Evolutionary conservation across 73 alveolate genomes (phyloP), one percentile per base, ranked within the genome.

Genomic region (Paramecium sonneborni): DNA sequence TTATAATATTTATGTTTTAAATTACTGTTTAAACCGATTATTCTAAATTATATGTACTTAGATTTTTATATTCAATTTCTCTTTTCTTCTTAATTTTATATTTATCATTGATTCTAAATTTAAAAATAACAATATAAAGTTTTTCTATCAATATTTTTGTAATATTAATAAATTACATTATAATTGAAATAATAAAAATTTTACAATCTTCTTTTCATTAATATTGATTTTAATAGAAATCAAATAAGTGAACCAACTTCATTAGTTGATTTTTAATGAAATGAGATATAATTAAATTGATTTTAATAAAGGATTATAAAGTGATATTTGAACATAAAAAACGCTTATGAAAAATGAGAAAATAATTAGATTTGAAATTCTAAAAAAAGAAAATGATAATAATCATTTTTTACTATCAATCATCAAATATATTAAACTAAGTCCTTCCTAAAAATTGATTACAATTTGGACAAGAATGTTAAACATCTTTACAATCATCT

Each of bases 401-500:
- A 4, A 52, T 52, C 34, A 5, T 52, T 18, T 52, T n/a, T n/a
- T n/a, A n/a, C n/a, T 52, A n/a, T 74, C 87, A 74, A 74, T 74
- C 87, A 74, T 74, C 87, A 14, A 74, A 32, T 21, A 74, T 74
- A 23, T 74, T 35, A 74, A 74, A 74, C 12, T 21, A 34, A 3
- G 87, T 30, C 28, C 34, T 74, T 15, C 87, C 87, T 35, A 74
- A 28, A 74, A 9, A 14, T 5, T 35, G 5, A 15, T 74, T 74
- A 18, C 87, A 74, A 32, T 74, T 43, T 74, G 87, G 87, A 37
- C 87, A 74, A 5, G 87, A 14, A 38, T 74, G 87, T 28, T 35
- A 5, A 38, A 38, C 87, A 35, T 74, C 87, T n/a, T 74, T 74
- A 35, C 87, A 74, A 43, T 74, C 87, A 74, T 74, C 87, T 14